These are phyloP conservation scores for Smallanthus sonchifolius DNA, from an alignment of 129 eudicot species.

Conservation along the genomic window DNA sequence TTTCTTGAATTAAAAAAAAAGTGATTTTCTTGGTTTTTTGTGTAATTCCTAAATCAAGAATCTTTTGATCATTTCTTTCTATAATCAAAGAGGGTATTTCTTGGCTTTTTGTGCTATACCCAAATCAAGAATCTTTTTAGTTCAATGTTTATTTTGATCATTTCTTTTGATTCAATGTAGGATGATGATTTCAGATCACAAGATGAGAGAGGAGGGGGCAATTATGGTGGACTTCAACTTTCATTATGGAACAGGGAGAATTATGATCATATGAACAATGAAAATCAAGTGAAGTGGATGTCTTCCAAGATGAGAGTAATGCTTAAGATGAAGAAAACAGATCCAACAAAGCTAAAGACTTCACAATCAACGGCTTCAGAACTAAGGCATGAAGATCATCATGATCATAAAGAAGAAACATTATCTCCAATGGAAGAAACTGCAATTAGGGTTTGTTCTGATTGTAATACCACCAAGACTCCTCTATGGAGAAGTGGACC, in stretches of 20 bases:
- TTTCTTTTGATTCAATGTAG: slow-evolving; percentile 36
- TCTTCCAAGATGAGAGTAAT: slow-evolving; percentile 68
- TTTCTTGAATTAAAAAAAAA: background rate
- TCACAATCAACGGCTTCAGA: background rate
- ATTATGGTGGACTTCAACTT: slow-evolving; percentile 40
- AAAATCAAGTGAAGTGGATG: slow-evolving; percentile 56
- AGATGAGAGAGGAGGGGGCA: slow-evolving; percentile 11
- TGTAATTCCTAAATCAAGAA: slow-evolving; percentile 7
- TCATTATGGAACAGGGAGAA: slow-evolving; percentile 60
- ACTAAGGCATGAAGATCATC: slow-evolving; percentile 27
- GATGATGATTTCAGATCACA: slow-evolving; percentile 35
- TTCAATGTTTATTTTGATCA: background rate
- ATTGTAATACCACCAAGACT: slow-evolving; percentile 86
- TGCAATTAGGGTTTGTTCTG: slow-evolving; percentile 80
- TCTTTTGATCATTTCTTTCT: background rate
- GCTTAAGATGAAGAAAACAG: slow-evolving; percentile 53
- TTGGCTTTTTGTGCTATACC: slow-evolving; percentile 8
- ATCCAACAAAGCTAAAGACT: slow-evolving; percentile 23
- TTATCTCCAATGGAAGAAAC: slow-evolving; percentile 42
- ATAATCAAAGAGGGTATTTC: background rate
- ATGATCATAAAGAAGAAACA: slow-evolving; percentile 28
- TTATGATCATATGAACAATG: slow-evolving; percentile 23
- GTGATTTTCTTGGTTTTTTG: slow-evolving; percentile 6
- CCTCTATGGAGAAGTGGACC: slow-evolving; percentile 98
- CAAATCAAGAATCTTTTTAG: background rate